These are phyloP conservation scores for Tulasnella sp. DNA, from an alignment of 768 basidiomycete species.

Conservation along the genomic window DNA sequence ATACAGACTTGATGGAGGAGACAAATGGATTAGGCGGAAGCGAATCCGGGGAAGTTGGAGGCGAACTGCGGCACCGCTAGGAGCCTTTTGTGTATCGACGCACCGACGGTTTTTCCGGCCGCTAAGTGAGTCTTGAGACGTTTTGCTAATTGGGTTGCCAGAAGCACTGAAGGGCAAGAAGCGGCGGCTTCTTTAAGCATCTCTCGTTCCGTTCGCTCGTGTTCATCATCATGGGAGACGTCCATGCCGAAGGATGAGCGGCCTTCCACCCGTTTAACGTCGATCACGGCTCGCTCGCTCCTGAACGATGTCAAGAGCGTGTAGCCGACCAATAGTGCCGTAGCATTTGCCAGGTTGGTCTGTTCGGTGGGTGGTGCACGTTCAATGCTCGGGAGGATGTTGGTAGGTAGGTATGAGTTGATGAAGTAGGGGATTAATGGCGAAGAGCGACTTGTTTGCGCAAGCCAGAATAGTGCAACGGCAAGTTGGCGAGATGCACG, in stretches of 20 bases:
- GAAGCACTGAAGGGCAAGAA: slow-evolving; percentile 7
- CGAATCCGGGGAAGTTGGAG: slow-evolving; percentile 33
- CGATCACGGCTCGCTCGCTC: slow-evolving; percentile 26
- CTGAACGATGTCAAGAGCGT: slow-evolving; percentile 23
- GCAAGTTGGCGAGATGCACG: slow-evolving; percentile 29
- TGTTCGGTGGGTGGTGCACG: not conserved
- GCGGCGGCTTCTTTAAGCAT: slow-evolving; percentile 10
- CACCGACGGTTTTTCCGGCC: not conserved
- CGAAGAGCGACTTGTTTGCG: not conserved
- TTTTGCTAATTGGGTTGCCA: not conserved
- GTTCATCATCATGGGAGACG: not conserved
- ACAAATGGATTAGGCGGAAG: not conserved
- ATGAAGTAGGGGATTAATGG: slow-evolving; percentile 29
- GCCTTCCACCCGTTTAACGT: slow-evolving; percentile 23
- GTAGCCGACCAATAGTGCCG: slow-evolving; percentile 15
- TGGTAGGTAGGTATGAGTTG: slow-evolving; percentile 20
- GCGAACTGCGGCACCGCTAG: slow-evolving; percentile 21
- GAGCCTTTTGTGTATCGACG: slow-evolving; percentile 24
- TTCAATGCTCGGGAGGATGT: slow-evolving; percentile 24
- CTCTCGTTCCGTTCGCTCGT: slow-evolving; percentile 16
- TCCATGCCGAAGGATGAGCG: not conserved
- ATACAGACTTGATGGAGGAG: not conserved
- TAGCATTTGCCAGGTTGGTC: slow-evolving; percentile 2
- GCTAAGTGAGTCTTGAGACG: not conserved
- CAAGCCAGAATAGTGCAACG: slow-evolving; percentile 14